Evolutionary conservation across 148 eudicot species (phyloP), one percentile per base, ranked within the genome.

Genomic region (Silene uniflora): DNA sequence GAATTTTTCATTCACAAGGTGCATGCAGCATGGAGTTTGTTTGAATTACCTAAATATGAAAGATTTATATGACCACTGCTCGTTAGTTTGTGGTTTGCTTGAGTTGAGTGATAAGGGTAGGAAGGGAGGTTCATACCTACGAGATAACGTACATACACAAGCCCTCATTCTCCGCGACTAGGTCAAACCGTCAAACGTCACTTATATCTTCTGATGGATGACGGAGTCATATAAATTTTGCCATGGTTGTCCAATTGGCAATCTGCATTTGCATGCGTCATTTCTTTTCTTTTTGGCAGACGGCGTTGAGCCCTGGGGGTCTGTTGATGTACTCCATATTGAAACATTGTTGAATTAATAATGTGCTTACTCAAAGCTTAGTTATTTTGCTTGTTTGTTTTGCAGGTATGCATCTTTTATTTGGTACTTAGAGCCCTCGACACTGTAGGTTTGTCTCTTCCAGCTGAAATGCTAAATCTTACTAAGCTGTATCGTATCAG

Each of bases 391-490:
- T 68, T 64, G 71, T 13, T 70, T 58, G 70, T 68, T 17, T 76
- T 80, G 75, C 93, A 95, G 98, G 86, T 95, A 23, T 95, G 98
- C 86, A 86, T 95, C 77, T 95, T 92, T 78, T 95, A 95, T 81
- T 79, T 95, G 89, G 97, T 95, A 72, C 96, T 95, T 71, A 89
- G 98, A 78, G 98, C 97, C 77, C 96, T 95, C 59, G 98, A 95
- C 87, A 95, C 98, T 75, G 96, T 95, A 79, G 98, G 98, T 95
- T 84, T 74, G 91, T 75, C 75, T 67, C 77, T 77, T 74, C n/a
- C 44, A 72, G 62, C 78, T 80, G 23, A 16, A n/a, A 13, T 17
- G 63, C 18, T 23, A 14, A 49, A 46, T 71, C 60, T 71, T 70
- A 47, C 32, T 64, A 52, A 32, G 46, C 60, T 42, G 17, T 63